Evolutionary conservation across 2,329 filamentous ascomycete genomes (phyloP).

Genomic region (Aspergillus costaricaensis): DNA sequence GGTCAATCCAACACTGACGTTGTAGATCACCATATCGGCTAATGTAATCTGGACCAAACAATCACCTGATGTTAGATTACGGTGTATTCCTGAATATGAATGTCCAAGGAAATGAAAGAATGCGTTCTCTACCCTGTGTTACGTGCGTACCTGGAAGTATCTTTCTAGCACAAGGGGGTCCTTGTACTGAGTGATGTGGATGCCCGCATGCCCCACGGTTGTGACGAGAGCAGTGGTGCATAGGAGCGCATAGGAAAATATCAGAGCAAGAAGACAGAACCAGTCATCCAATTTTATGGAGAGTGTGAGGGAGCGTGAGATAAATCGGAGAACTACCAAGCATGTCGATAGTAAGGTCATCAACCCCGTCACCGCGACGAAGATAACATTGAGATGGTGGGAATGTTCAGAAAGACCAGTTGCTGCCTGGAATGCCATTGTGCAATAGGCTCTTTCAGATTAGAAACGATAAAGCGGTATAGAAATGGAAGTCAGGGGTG

Average conservation of each 20-base stretch:
- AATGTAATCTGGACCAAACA: neutral
- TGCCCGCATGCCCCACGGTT: neutral
- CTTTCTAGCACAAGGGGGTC: neutral
- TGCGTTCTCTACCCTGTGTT: neutral
- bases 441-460: too few relatives aligned
- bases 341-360: conserved; percentile 34
- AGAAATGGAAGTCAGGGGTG: too few relatives aligned
- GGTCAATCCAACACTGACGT: neutral
- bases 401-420: too few relatives aligned
- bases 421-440: too few relatives aligned
- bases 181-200: neutral
- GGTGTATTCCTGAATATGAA: too few relatives aligned
- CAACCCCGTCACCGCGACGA: neutral
- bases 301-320: neutral
- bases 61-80: too few relatives aligned
- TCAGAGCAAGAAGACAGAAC: neutral
- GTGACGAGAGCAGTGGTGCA: neutral
- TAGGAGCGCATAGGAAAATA: neutral
- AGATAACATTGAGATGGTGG: neutral
- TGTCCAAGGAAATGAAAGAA: neutral
- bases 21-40: neutral
- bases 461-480: too few relatives aligned
- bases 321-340: neutral
- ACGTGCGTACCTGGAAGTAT: neutral
- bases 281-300: neutral